Percentiles rank a stretch among this genome's conserved stretches.
Evolutionary conservation across 257 asterid species (phyloP).

Genomic region (Nicotiana tomentosiformis): DNA sequence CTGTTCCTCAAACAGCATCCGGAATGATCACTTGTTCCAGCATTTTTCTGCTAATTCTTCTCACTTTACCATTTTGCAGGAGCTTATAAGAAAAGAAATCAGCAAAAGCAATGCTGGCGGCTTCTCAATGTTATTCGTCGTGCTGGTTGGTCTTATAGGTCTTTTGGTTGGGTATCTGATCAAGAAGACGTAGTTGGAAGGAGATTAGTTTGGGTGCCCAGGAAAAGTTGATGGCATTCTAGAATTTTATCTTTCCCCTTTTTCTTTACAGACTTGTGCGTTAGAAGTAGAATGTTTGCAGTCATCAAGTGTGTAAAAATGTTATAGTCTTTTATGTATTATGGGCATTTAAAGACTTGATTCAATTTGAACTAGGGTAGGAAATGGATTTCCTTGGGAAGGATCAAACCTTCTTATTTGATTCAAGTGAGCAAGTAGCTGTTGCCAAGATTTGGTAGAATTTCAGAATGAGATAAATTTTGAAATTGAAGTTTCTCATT

Average conservation of each 20-base stretch:
- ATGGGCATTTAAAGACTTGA: neutral
- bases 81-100: slow-evolving; percentile 31
- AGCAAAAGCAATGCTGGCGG: slow-evolving; percentile 35
- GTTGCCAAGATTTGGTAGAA: neutral
- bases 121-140: slow-evolving; percentile 27
- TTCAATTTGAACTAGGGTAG: neutral
- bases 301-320: neutral
- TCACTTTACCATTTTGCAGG: slow-evolving; percentile 32
- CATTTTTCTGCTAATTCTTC: neutral
- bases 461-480: neutral
- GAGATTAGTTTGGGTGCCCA: neutral
- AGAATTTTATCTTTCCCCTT: neutral
- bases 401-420: neutral
- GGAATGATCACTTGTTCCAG: neutral
- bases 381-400: neutral
- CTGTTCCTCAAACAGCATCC: neutral
- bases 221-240: neutral
- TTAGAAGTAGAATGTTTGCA: neutral
- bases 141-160: slow-evolving; percentile 47
- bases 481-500: neutral
- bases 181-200: slow-evolving; percentile 15
- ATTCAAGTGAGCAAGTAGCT: neutral
- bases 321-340: neutral
- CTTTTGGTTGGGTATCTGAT: slow-evolving; percentile 52
- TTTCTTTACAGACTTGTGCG: neutral